Evolutionary conservation across 345 rosid species (phyloP).

Genomic region (Pugionium cornutum): DNA sequence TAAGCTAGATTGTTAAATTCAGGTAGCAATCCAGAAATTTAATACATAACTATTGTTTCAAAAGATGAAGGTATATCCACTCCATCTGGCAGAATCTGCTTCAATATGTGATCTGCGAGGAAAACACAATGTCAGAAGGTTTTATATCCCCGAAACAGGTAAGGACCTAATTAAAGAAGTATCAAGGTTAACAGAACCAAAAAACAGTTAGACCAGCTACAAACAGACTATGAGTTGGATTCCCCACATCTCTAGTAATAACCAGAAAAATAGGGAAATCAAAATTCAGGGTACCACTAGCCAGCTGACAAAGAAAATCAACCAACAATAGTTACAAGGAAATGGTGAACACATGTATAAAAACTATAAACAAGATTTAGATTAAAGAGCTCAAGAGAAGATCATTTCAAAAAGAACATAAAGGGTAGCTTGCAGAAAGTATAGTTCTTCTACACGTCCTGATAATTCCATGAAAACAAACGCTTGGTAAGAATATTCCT

Average conservation of each 20-base stretch:
- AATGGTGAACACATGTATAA: neutral
- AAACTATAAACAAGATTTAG: too few species aligned
- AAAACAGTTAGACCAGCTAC: neutral
- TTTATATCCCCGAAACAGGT: conserved; percentile 16
- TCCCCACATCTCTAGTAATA: conserved; percentile 3
- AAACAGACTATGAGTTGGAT: neutral
- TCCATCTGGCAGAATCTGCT: conserved; percentile 86
- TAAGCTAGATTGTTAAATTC: neutral
- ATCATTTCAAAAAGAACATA: neutral
- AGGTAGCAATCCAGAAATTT: conserved; percentile 4
- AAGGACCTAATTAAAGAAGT: conserved; percentile 8
- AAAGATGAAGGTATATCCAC: conserved; percentile 93
- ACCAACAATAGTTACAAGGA: conserved; percentile 2
- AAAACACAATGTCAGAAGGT: conserved; percentile 14
- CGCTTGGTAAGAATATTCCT: too few species aligned
- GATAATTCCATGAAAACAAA: too few species aligned
- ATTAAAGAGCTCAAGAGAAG: neutral
- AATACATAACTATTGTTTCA: conserved; percentile 88
- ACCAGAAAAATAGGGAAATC: neutral
- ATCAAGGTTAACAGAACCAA: conserved; percentile 11
- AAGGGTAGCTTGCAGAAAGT: neutral
- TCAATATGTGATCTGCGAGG: conserved; percentile 74
- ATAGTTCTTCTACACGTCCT: too few species aligned
- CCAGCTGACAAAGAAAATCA: neutral
- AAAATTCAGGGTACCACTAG: conserved; percentile 11